Evolutionary conservation across 2,329 filamentous ascomycete genomes (phyloP).

Genomic region (Arthroderma uncinatum): DNA sequence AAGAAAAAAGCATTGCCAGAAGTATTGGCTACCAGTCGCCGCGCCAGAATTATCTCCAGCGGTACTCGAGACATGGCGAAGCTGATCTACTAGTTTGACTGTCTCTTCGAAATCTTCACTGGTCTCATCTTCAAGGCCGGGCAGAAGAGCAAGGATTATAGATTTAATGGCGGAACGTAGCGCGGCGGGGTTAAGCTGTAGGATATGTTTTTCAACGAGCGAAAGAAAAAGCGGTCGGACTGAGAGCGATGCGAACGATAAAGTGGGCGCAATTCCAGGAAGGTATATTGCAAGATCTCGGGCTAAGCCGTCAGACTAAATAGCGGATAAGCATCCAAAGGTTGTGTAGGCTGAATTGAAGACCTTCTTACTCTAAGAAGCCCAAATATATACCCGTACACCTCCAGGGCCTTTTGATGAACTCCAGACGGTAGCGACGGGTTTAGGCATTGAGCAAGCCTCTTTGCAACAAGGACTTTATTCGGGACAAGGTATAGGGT

Average conservation of each 20-base stretch:
- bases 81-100: constrained; percentile 61
- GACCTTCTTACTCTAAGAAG: constrained; percentile 53
- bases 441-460: constrained; percentile 89
- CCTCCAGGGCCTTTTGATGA: constrained; percentile 91
- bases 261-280: constrained; percentile 73
- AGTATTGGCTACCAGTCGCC: constrained; percentile 65
- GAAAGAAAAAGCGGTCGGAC: constrained; percentile 78
- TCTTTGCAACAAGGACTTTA: constrained; percentile 73
- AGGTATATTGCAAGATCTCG: constrained; percentile 78
- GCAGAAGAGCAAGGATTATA: constrained; percentile 75
- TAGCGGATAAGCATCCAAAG: not conserved
- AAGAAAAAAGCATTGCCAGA: constrained; percentile 97
- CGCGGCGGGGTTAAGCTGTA: constrained; percentile 57
- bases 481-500: constrained; percentile 64
- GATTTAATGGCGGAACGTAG: constrained; percentile 83
- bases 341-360: constrained; percentile 16
- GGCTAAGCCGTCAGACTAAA: constrained; percentile 58
- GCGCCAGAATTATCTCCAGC: constrained; percentile 33
- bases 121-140: constrained; percentile 88
- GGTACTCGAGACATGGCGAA: constrained; percentile 47
- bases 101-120: constrained; percentile 95
- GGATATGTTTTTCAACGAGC: constrained; percentile 68
- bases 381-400: constrained; percentile 81
- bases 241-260: constrained; percentile 89
- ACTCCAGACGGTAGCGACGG: constrained; percentile 88